These are phyloP conservation scores for Pyrenula massariospora DNA, from an alignment of 495 filamentous ascomycete species.

Conservation along the genomic window DNA sequence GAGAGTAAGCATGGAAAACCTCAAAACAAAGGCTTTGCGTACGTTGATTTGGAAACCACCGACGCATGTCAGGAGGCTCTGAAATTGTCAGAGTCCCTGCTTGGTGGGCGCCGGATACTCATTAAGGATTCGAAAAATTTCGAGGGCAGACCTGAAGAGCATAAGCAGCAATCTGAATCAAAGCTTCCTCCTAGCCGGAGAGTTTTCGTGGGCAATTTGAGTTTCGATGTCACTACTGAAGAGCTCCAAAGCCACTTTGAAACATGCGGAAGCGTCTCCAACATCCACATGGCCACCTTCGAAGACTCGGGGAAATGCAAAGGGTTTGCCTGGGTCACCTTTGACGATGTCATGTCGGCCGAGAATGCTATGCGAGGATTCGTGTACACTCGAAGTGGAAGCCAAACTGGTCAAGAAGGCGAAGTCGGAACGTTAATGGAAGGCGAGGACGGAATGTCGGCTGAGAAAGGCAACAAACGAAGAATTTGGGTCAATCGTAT, in stretches of 20 bases:
- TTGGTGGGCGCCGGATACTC: conserved; percentile 64
- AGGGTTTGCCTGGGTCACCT: conserved; percentile 90
- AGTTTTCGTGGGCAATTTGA: conserved; percentile 86
- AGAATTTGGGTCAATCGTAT: conserved; percentile 79
- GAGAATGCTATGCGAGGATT: conserved; percentile 74
- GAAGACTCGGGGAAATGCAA: conserved; percentile 97
- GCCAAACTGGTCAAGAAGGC: conserved; percentile 48
- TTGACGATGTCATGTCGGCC: conserved; percentile 64
- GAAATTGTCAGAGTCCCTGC: conserved; percentile 65
- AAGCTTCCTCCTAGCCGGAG: conserved; percentile 58
- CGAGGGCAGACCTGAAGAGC: conserved; percentile 58
- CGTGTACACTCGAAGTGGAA: conserved; percentile 48
- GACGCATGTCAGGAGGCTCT: conserved; percentile 60
- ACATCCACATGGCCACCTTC: conserved; percentile 83
- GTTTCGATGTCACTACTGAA: conserved; percentile 76
- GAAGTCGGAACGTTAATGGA: conserved; percentile 28
- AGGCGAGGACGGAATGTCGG: conserved; percentile 15
- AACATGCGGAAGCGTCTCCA: conserved; percentile 67
- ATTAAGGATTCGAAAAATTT: conserved; percentile 88
- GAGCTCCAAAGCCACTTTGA: conserved; percentile 65
- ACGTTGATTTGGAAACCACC: conserved; percentile 74
- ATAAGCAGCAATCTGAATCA: conserved; percentile 31
- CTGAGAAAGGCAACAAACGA: conserved; percentile 30
- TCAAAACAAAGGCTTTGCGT: conserved; percentile 85
- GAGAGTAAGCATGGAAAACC: conserved; percentile 34